Evolutionary conservation across 2,329 filamentous ascomycete species (phyloP).

Genomic region (Colletotrichum liriopes): DNA sequence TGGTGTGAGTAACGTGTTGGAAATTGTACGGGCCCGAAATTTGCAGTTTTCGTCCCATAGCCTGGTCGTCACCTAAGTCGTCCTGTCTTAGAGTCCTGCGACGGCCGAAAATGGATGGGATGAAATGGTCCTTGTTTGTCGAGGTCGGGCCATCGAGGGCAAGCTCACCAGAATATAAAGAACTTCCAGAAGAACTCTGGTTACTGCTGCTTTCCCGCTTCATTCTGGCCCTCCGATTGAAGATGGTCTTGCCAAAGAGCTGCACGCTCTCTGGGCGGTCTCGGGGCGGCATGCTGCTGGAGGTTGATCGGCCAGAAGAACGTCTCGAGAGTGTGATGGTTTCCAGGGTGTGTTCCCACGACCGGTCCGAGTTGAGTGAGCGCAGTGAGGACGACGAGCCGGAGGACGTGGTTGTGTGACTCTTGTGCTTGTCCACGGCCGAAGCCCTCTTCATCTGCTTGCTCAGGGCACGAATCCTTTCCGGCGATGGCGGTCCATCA

Average conservation of each 20-base stretch:
- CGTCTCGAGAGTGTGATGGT: conserved; percentile 67
- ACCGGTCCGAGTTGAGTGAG: conserved; percentile 62
- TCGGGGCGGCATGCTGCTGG: conserved; percentile 66
- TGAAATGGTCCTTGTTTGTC: conserved; percentile 60
- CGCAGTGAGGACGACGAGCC: conserved; percentile 66
- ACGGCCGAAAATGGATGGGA: conserved; percentile 67
- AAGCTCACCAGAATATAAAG: conserved; percentile 63
- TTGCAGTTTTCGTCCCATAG: conserved; percentile 59
- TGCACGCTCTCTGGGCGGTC: conserved; percentile 74
- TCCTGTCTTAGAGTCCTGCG: conserved; percentile 57
- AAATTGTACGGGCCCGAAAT: conserved; percentile 79
- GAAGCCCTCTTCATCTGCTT: conserved; percentile 72
- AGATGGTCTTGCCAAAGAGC: conserved; percentile 72
- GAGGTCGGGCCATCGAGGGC: conserved; percentile 53
- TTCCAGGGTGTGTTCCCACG: conserved; percentile 67
- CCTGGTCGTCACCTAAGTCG: conserved; percentile 36
- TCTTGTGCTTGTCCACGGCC: conserved; percentile 62
- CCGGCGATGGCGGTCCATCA: conserved; percentile 74
- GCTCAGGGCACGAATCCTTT: conserved; percentile 71
- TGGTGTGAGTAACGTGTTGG: conserved; percentile 74
- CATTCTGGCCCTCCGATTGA: conserved; percentile 67
- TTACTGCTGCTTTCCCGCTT: conserved; percentile 66
- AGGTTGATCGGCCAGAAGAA: conserved; percentile 70
- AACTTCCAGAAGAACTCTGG: conserved; percentile 63
- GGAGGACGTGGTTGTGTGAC: conserved; percentile 68